Evolutionary conservation across 2,329 filamentous ascomycete genomes (phyloP), one percentile per base, ranked within the genome.

Genomic region (Daldinia sp.): DNA sequence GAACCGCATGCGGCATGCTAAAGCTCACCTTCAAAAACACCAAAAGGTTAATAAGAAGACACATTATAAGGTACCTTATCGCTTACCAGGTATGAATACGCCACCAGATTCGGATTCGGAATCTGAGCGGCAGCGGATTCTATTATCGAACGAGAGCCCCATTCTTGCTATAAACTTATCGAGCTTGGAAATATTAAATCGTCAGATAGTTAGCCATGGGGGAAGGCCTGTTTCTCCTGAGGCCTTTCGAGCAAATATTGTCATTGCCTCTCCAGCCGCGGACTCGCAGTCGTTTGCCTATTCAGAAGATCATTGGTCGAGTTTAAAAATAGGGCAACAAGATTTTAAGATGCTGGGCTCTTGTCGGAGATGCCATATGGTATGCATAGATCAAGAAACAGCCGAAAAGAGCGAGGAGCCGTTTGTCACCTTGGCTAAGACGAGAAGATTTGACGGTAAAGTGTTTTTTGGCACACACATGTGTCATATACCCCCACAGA

Each of bases 351-450:
- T 97, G 75, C 81, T 98, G 4, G 95, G 94, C 0, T 88, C 92
- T 2, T 99, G 96, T 76, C 88, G 93, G 67, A 85, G 96, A 66
- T 99, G 96, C 74, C 94, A 97, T 78, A 98, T 99, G 94, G 91
- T 99, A 9, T 98, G 95, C 77, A 89, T 98, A 51, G 90, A 99
- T 76, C 96, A 98, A 78, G 84, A 89, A 53, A 97, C 91, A 12
- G 94, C 90, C 0, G 85, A 89, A 70, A 92, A 89, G 78, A 89
- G 90, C 70, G 89, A 93, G 70, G 96, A 98, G 79, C 96, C 96
- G 0, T 97, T 96, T 76, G 88, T 92, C 3, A 98, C 94, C 0
- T 82, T 99, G 65, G 91, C 92, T 1, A 97, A 97, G 83, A 97
- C 93, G 10, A 88, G 96, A 73, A 88, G 93, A 63, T 89, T 93